Evolutionary conservation across 805 yeast species (phyloP), one percentile per base, ranked within the genome.

Genomic region (Ogataea angusta): DNA sequence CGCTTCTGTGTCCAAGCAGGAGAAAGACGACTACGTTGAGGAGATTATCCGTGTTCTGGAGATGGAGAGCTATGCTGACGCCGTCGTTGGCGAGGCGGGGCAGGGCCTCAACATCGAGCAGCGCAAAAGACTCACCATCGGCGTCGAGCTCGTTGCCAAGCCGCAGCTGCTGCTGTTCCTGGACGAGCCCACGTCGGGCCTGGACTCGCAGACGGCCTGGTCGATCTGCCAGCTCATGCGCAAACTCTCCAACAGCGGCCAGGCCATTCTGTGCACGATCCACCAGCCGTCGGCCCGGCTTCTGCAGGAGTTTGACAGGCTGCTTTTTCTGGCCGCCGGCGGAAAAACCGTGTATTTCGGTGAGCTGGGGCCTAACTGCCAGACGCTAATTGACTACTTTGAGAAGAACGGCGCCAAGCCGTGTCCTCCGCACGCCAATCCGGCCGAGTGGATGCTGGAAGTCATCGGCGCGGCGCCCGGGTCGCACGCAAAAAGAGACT

Each of bases 391-490:
- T 40, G 63, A 72, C 38, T 82, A 82, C 55, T 82, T 82, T 51
- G 87, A 82, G 56, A 57, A 56, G 7, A 58, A 80, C 48, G 87
- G 87, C 30, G 77, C 88, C 18, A 72, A 69, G 18, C 68, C 69
- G 40, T 83, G 89, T 64, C 87, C 88, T 12, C 62, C 67, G 3
- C 68, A 70, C 35, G 86, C 84, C 6, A 83, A 83, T 49, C 90
- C 90, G 13, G 89, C 88, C 10, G 95, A 85, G 66, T 87, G 93
- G 91, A 87, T 87, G 93, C 70, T 87, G 60, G 84, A 82, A 47
- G 83, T 78, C 48, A 82, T 82, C 50, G 87, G 88, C 51, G 86
- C 87, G 36, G 86, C 87, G 23, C 86, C 87, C 6, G 87, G 85
- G 33, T 75, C 82, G 22, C 80, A 77, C 47, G 81, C 85, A 10